Evolutionary conservation across 176 grass and related monocot species (phyloP), one percentile per base, ranked within the genome.

Genomic region (Oryza glaberrima): DNA sequence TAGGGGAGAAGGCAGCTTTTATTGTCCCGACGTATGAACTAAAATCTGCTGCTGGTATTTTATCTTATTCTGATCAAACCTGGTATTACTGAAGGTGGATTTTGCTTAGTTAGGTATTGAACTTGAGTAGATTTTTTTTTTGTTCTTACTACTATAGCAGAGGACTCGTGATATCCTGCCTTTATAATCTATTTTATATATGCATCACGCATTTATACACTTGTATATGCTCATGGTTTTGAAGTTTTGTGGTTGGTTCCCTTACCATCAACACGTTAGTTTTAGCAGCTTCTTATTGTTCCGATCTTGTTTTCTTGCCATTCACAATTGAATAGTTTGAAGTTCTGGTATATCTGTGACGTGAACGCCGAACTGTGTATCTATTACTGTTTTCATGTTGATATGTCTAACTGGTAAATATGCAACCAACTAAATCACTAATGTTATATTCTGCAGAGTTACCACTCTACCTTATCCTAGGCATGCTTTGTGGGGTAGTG

Each of bases 11-110:
- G 75, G 91, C 96, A 74, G 93, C 96, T 78, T 98, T 96, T 73
- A 90, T 92, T 94, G 96, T 98, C 81, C 96, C 93, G 56, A 87
- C 96, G 71, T 98, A 98, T 87, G 91, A 98, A 94, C 90, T 95
- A 85, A 98, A 98, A 94, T 98, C 96, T 89, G 93, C 93, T 90
- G 93, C 93, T 76, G 96, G 96, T 98, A 95, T 98, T 88, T 95
- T 88, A 92, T 87, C 86, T 88, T 84, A 84, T 91, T 91, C 95
- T 84, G 82, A 87, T 84, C 82, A 90, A 82, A 84, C 79, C 93
- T 84, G 85, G 61, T 84, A 81, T 93, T 83, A 35, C 76, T 43
- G 80, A 77, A 73, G 67, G 73, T 81, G 91, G 82, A 32, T 85
- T 79, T 79, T 88, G 60, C 36, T 80, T 65, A 79, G 61, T 90